Evolutionary conservation across 768 basidiomycete genomes (phyloP).

Genomic region (Naematelia aurantialba): DNA sequence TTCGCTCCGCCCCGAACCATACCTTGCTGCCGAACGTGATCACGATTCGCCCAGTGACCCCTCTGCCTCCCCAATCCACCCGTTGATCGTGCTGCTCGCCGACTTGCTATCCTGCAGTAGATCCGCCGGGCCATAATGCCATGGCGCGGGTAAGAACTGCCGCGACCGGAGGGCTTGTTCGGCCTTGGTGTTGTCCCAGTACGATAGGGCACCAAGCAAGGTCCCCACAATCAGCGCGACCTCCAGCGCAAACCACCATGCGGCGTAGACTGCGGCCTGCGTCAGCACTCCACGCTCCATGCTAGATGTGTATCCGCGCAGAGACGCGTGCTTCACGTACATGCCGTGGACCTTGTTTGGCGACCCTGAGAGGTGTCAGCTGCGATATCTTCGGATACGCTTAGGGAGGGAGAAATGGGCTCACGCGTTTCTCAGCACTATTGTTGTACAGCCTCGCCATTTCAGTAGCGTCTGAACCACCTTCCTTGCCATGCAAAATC

Average conservation of each 20-base stretch:
- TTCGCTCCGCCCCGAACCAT: no score
- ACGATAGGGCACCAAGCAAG: conserved; percentile 18
- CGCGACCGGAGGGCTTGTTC: conserved; percentile 34
- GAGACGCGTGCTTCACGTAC: not conserved
- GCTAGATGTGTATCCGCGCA: not conserved
- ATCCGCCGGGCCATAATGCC: conserved; percentile 30
- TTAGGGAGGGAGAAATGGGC: no score
- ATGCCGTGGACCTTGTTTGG: not conserved
- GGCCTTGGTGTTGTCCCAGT: conserved; percentile 21
- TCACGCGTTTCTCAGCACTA: not conserved
- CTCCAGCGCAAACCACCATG: conserved; percentile 24
- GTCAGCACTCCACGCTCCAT: not conserved
- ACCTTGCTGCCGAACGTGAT: not conserved
- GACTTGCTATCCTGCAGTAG: conserved; percentile 8
- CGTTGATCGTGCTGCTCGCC: not conserved
- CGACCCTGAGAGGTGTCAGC: not conserved
- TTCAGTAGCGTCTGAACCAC: conserved; percentile 21
- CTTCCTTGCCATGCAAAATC: conserved; percentile 15
- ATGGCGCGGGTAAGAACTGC: conserved; percentile 26
- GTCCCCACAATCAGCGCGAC: conserved; percentile 16
- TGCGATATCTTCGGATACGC: not conserved
- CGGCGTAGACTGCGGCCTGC: conserved; percentile 21
- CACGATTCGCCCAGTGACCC: not conserved
- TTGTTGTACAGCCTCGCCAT: conserved; percentile 18
- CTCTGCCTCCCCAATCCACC: not conserved